These are phyloP conservation scores for Nitzschia sp. DNA, from an alignment of 108 stramenopile species.

Conservation along the genomic window DNA sequence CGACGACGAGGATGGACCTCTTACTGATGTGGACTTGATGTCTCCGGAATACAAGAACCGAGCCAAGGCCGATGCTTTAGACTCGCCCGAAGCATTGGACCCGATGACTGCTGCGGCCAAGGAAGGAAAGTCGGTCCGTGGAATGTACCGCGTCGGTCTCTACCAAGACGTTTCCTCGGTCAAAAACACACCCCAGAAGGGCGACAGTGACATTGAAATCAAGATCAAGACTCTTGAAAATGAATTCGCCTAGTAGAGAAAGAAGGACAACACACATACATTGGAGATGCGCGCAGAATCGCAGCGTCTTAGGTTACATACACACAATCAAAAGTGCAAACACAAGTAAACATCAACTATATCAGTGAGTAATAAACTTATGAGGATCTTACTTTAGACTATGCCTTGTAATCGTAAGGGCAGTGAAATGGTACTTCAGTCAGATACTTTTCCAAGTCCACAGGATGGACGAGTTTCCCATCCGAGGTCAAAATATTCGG, in stretches of 20 bases:
- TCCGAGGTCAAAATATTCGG: constrained; percentile 3
- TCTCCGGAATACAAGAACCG: background rate
- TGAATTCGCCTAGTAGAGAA: constrained; percentile 4
- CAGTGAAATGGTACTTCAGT: constrained; percentile 9
- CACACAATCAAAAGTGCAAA: too few species aligned
- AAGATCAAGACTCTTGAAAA: constrained; percentile 1
- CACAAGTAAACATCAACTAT: too few species aligned
- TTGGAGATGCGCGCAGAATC: background rate
- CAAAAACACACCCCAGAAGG: background rate
- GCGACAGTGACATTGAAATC: constrained; percentile 9
- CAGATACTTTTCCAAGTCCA: constrained; percentile 8
- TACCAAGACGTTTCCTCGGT: background rate
- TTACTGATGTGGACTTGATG: constrained; percentile 11
- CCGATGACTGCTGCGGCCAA: background rate
- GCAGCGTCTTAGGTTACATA: too few species aligned
- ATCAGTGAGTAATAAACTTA: too few species aligned
- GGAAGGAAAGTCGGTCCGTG: background rate
- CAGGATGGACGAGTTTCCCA: background rate
- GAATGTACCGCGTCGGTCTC: constrained; percentile 6
- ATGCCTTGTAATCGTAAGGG: constrained; percentile 1
- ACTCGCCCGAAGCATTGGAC: background rate
- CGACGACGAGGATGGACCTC: background rate
- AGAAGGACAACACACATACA: too few species aligned
- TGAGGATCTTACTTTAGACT: too few species aligned
- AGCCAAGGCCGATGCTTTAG: background rate